Conservation (phyloP, 495 filamentous ascomycete species). For the Ramalina peruviana region DNA sequence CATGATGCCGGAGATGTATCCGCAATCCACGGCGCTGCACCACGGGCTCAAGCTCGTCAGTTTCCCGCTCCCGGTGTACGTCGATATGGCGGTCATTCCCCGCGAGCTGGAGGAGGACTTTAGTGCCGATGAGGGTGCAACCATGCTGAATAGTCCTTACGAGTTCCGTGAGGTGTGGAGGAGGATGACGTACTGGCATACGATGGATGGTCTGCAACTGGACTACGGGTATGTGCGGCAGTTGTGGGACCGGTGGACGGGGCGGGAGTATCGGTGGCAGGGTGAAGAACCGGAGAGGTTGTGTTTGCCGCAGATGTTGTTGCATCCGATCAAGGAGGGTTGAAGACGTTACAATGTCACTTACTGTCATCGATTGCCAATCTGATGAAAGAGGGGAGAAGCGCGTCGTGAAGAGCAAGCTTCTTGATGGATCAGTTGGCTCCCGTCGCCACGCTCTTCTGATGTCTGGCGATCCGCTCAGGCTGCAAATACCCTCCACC, state of each 20-base stretch:
- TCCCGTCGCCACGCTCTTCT: too few species aligned
- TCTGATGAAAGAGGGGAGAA: too few species aligned
- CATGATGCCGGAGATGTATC: constrained; percentile 57
- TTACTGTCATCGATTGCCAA: too few species aligned
- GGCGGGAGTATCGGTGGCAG: not conserved
- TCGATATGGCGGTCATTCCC: constrained; percentile 44
- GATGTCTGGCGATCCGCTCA: too few species aligned
- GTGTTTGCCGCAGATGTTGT: not conserved
- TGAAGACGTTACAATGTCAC: too few species aligned
- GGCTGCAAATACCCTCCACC: too few species aligned
- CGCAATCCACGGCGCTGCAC: constrained; percentile 48
- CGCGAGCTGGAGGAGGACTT: constrained; percentile 44
- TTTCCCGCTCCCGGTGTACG: constrained; percentile 56
- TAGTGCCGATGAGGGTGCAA: constrained; percentile 39
- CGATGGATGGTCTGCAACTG: not conserved
- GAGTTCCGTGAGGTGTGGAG: not conserved
- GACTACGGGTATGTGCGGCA: not conserved
- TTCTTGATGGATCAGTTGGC: too few species aligned
- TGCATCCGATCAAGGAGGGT: not conserved
- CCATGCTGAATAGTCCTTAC: constrained; percentile 1
- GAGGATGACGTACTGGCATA: not conserved
- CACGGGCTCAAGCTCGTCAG: constrained; percentile 62
- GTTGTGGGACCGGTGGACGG: not conserved
- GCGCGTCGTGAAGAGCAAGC: too few species aligned
- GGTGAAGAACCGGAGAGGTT: not conserved